These are phyloP conservation scores for Ilyonectria destructans DNA, from an alignment of 2,329 filamentous ascomycete genomes.

Conservation along the genomic window DNA sequence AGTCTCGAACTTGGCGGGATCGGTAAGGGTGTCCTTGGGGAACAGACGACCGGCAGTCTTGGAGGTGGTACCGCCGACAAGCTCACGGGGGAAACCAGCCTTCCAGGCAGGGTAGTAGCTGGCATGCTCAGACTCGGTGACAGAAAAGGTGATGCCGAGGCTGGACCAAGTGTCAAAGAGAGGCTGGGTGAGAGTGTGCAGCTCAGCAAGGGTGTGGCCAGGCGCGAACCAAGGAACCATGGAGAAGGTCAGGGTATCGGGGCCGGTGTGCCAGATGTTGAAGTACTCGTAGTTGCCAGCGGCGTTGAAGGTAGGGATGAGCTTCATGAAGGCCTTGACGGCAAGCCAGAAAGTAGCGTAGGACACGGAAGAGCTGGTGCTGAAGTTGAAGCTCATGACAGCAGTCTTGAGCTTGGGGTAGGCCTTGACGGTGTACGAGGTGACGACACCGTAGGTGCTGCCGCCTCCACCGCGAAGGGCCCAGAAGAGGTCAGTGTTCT, in stretches of 20 bases:
- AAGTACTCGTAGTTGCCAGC: conserved; percentile 46
- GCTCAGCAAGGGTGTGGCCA: conserved; percentile 36
- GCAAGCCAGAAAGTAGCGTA: conserved; percentile 42
- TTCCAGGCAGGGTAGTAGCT: conserved; percentile 43
- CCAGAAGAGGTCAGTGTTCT: conserved; percentile 53
- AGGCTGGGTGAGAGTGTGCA: conserved; percentile 30
- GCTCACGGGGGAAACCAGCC: conserved; percentile 40
- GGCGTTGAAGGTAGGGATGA: conserved; percentile 38
- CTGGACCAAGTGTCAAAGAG: conserved; percentile 35
- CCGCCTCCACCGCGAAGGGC: conserved; percentile 60
- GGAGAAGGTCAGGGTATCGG: conserved; percentile 33
- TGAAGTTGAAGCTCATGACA: conserved; percentile 43
- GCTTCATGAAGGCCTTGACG: conserved; percentile 34
- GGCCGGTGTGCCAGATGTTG: conserved; percentile 36
- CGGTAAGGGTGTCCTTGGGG: conserved; percentile 39
- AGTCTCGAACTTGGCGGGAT: conserved; percentile 50
- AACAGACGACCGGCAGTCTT: conserved; percentile 46
- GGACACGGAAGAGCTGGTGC: conserved; percentile 34
- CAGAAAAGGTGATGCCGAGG: conserved; percentile 29
- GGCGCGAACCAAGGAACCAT: conserved; percentile 47
- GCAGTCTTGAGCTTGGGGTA: conserved; percentile 52
- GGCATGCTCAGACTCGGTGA: conserved; percentile 38
- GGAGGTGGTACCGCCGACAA: conserved; percentile 27
- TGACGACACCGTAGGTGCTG: conserved; percentile 53
- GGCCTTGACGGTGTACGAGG: conserved; percentile 57